These are phyloP conservation scores for Begonia peltatifolia DNA, from an alignment of 306 rosid species.

Conservation along the genomic window DNA sequence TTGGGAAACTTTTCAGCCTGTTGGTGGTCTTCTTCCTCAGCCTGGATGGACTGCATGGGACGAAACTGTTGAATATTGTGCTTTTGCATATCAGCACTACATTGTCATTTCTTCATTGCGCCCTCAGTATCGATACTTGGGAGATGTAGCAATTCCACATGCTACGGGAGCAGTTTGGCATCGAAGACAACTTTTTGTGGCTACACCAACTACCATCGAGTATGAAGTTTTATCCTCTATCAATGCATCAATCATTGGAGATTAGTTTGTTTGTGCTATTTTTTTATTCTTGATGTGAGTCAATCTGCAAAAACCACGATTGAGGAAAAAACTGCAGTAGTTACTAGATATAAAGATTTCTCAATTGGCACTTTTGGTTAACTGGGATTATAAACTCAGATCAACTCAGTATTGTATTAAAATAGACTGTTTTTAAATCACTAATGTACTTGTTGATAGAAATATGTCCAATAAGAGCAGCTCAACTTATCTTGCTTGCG, in stretches of 20 bases:
- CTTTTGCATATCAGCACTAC: conserved; percentile 86
- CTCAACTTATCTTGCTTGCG: too few species aligned
- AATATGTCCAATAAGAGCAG: too few species aligned
- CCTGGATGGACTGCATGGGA: conserved; percentile 99
- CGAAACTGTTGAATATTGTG: conserved; percentile 92
- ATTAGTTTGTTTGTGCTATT: too few species aligned
- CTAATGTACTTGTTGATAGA: too few species aligned
- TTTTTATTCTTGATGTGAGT: too few species aligned
- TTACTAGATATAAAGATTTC: too few species aligned
- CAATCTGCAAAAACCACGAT: too few species aligned
- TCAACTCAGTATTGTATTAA: too few species aligned
- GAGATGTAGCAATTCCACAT: conserved; percentile 87
- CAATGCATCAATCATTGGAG: not conserved
- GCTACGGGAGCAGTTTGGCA: conserved; percentile 98
- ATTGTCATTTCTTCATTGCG: conserved; percentile 92
- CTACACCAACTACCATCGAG: conserved; percentile 95
- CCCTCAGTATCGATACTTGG: conserved; percentile 91
- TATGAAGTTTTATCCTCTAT: conserved; percentile 27
- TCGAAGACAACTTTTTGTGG: conserved; percentile 86
- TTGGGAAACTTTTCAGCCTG: conserved; percentile 98
- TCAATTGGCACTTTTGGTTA: too few species aligned
- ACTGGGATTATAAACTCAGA: too few species aligned
- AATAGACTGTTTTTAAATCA: too few species aligned
- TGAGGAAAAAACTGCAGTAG: too few species aligned
- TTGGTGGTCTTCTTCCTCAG: conserved; percentile 93